Conservation (phyloP, 495 filamentous ascomycete genomes). For the Barbatosphaeria neglecta region DNA sequence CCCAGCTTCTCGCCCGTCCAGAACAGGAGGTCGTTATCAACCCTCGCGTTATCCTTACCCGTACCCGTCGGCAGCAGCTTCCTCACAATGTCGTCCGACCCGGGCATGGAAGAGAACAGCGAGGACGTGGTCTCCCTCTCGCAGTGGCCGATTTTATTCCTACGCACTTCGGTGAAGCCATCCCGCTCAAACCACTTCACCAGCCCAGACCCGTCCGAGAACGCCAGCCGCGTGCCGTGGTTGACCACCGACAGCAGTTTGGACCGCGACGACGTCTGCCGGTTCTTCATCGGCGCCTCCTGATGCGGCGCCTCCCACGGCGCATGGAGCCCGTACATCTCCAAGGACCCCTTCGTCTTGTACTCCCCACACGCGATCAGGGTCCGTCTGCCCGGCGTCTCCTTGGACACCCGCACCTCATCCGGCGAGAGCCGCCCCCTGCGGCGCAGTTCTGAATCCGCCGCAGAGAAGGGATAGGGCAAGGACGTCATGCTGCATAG, state of each 20-base stretch:
- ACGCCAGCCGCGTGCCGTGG: conserved; percentile 76
- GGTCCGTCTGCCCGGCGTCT: conserved; percentile 39
- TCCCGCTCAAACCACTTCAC: conserved; percentile 91
- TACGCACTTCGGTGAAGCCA: conserved; percentile 67
- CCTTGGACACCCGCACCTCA: conserved; percentile 39
- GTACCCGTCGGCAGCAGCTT: conserved; percentile 56
- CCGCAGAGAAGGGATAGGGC: conserved; percentile 51
- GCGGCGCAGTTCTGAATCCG: conserved; percentile 41
- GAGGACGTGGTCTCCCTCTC: conserved; percentile 23
- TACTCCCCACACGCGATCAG: conserved; percentile 88
- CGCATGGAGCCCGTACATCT: conserved; percentile 61
- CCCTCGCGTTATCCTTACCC: conserved; percentile 16
- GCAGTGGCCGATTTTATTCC: conserved; percentile 54
- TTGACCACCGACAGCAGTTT: conserved; percentile 76
- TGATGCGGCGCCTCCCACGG: conserved; percentile 14
- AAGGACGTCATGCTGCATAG: conserved; percentile 68
- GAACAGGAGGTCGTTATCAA: conserved; percentile 55
- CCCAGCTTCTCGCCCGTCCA: conserved; percentile 79
- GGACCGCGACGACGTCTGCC: conserved; percentile 67
- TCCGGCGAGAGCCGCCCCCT: conserved; percentile 40
- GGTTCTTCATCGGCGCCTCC: conserved; percentile 50
- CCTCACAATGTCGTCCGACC: conserved; percentile 52
- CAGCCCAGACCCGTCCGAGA: conserved; percentile 71
- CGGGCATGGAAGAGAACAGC: conserved; percentile 37
- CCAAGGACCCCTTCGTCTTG: conserved; percentile 80